Evolutionary conservation across 2,329 filamentous ascomycete species (phyloP), one percentile per base, ranked within the genome.

Genomic region (Alternaria ethzedia): DNA sequence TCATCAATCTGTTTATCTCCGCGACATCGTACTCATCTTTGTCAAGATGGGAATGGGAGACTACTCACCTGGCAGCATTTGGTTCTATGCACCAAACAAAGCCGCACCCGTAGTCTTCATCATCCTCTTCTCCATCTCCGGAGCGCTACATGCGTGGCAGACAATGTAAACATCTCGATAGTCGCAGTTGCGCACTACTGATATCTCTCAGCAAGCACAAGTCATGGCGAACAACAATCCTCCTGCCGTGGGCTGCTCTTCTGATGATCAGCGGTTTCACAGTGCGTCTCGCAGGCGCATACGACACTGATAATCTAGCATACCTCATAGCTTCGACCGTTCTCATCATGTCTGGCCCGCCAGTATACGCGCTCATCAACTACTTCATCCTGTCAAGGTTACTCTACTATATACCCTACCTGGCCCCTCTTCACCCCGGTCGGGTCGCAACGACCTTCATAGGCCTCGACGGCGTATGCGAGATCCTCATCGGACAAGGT

Each of bases 371-470:
- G 56, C 82, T 88, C 4, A 83, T 86, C 59, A 89, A 90, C 71
- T 90, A 90, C 75, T 84, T 88, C 68, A 83, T 89, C 59, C 84
- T 90, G 23, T 85, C 85, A 3, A 84, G 87, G 5, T 81, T 88
- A 12, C 81, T 90, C 20, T 86, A 86, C 74, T 91, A 90, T 75
- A 82, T 88, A 3, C 88, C 88, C 0, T 87, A 89, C 71, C 82
- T 86, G 60, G 83, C 87, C 0, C 87, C 87, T 0, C 82, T 88
- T 32, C 85, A 88, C 66, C 86, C 86, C 0, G 86, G 86, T 4
- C 82, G 86, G 4, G 82, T 89, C 5, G 86, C 89, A 67, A 89
- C 87, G 65, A 84, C 83, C 4, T 86, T 90, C 65, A 78, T 90
- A 36, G 78, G 83, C 1, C 78, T 87, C 10, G 86, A 88, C 41